Evolutionary conservation across 108 stramenopile species (phyloP).

Genomic region (Hondaea fermentalgiana): DNA sequence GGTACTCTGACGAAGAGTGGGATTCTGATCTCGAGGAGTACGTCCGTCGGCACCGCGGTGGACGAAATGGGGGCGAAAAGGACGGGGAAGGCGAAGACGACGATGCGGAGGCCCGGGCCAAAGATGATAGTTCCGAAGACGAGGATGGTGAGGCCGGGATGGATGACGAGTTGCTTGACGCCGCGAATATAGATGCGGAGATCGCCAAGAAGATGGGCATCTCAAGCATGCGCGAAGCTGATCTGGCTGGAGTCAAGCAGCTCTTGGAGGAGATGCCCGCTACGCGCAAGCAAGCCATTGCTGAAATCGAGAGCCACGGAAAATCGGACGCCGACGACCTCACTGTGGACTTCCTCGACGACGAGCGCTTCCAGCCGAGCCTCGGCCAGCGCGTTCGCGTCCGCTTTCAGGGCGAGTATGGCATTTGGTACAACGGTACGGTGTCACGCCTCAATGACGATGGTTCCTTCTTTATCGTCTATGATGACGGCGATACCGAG

Average conservation of each 20-base stretch:
- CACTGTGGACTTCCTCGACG: background rate
- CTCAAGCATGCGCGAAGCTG: background rate
- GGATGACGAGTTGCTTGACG: background rate
- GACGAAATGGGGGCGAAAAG: background rate
- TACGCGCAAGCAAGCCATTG: background rate
- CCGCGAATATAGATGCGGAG: background rate
- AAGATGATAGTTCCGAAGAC: constrained; percentile 13
- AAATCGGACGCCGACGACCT: background rate
- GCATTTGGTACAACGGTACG: constrained; percentile 12
- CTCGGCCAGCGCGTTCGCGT: constrained; percentile 8
- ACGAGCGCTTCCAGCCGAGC: background rate
- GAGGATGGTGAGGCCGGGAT: background rate
- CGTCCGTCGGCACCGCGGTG: background rate
- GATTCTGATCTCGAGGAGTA: background rate
- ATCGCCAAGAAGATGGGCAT: background rate
- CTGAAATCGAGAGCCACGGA: background rate
- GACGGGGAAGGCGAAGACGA: background rate
- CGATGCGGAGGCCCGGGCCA: background rate
- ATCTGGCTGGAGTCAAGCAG: background rate
- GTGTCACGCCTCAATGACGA: constrained; percentile 6
- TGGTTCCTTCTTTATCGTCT: background rate
- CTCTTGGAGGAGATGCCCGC: background rate
- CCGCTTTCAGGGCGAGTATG: background rate
- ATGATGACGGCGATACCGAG: constrained; percentile 25
- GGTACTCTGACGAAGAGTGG: background rate